Conservation (phyloP, 441 rosid species). For the Raphanus hybrid region DNA sequence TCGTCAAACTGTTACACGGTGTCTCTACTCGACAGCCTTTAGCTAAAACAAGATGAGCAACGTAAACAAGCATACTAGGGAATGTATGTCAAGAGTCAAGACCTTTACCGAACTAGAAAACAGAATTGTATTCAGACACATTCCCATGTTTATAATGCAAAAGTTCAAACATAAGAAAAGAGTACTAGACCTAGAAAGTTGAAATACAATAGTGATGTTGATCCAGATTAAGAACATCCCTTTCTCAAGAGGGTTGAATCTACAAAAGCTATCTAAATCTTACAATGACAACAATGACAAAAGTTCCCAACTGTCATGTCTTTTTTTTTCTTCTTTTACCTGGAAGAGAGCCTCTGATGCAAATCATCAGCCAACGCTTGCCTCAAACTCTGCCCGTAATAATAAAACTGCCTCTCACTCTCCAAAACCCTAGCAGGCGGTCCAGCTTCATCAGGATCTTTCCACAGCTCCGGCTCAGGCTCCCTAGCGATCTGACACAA, state of each 20-base stretch:
- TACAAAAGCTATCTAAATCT: conserved; percentile 24
- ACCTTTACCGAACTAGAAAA: neutral
- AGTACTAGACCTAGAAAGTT: conserved; percentile 18
- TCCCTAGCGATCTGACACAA: conserved; percentile 93
- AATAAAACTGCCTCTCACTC: conserved; percentile 80
- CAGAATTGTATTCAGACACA: conserved; percentile 12
- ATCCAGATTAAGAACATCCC: neutral
- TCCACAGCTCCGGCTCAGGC: conserved; percentile 92
- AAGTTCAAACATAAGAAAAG: neutral
- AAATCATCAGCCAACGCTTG: conserved; percentile 95
- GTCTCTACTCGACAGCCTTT: conserved; percentile 59
- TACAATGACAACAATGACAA: neutral
- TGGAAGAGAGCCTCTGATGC: conserved; percentile 86
- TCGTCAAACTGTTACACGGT: conserved; percentile 79
- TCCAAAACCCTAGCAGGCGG: conserved; percentile 72
- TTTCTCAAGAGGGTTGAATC: neutral
- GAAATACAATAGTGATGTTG: conserved; percentile 3
- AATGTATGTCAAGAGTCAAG: conserved; percentile 21
- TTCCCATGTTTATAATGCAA: neutral
- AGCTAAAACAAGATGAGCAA: conserved; percentile 46
- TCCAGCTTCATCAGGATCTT: conserved; percentile 86
- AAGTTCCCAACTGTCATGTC: neutral
- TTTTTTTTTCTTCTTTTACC: conserved; percentile 41
- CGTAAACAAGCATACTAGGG: neutral
- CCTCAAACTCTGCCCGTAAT: conserved; percentile 82